phyloP scores from a whole-genome alignment of 1,139 yeast genomes.

The Diutina rugosa region DNA sequence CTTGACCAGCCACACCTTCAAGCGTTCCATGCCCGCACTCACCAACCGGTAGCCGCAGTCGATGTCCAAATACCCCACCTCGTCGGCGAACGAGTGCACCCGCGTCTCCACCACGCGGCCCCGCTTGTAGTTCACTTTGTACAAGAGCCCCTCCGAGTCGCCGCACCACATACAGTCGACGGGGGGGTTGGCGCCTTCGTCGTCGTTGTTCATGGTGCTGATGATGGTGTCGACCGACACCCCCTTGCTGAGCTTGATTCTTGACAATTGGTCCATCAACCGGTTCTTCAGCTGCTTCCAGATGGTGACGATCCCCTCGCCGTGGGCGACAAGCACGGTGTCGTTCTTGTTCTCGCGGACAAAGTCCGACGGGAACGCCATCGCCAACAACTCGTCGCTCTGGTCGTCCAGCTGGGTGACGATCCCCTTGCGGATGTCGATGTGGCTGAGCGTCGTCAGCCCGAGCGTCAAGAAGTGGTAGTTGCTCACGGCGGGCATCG shows the following conservation, averaged over 20 bases:
- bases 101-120: constrained; percentile 59
- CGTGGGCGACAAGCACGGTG: constrained; percentile 63
- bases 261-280: constrained; percentile 67
- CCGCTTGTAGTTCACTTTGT: constrained; percentile 49
- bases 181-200: constrained; percentile 11
- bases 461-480: constrained; percentile 77
- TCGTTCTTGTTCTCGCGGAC: constrained; percentile 42
- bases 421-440: constrained; percentile 67
- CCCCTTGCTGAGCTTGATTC: constrained; percentile 56
- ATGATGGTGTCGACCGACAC: constrained; percentile 72
- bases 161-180: constrained; percentile 65
- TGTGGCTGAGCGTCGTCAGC: constrained; percentile 65
- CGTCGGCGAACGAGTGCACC: constrained; percentile 49
- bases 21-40: constrained; percentile 70
- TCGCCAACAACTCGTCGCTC: constrained; percentile 78
- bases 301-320: constrained; percentile 84
- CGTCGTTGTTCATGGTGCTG: constrained; percentile 54
- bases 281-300: constrained; percentile 68
- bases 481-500: constrained; percentile 56
- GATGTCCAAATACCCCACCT: constrained; percentile 61
- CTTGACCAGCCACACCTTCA: constrained; percentile 50
- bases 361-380: constrained; percentile 46
- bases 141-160: constrained; percentile 67
- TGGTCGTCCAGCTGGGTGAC: constrained; percentile 70
- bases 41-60: constrained; percentile 70